These are phyloP conservation scores for Tuber borchii DNA, from an alignment of 495 filamentous ascomycete species.

Conservation along the genomic window DNA sequence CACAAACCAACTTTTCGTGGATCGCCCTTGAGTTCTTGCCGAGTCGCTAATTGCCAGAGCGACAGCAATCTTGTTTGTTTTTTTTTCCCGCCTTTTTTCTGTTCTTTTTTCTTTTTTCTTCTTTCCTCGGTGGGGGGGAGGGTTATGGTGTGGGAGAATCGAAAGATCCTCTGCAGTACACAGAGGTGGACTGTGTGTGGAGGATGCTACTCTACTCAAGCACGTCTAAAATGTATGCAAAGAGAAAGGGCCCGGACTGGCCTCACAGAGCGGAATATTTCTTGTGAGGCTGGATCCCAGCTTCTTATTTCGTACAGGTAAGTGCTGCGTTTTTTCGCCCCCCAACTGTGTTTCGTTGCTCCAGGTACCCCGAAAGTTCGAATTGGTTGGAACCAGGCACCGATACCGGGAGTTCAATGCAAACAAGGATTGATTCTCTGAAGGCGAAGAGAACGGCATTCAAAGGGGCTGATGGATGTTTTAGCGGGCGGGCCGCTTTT, in stretches of 20 bases:
- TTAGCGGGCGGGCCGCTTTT: slow-evolving; percentile 25
- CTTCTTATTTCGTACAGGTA: slow-evolving; percentile 6
- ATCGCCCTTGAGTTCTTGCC: slow-evolving; percentile 18
- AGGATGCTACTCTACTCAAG: slow-evolving; percentile 7
- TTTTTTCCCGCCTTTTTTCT: not conserved
- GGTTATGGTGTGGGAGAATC: not conserved
- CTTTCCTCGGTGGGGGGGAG: not conserved
- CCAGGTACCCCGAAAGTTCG: not conserved
- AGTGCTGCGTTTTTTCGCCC: not conserved
- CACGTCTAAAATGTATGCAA: slow-evolving; percentile 13
- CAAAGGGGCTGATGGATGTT: slow-evolving; percentile 8
- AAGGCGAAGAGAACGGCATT: not conserved
- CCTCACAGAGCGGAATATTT: slow-evolving; percentile 19
- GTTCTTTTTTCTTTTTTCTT: not conserved
- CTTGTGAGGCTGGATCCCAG: slow-evolving; percentile 18
- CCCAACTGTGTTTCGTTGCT: slow-evolving; percentile 3
- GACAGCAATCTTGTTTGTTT: slow-evolving; percentile 3
- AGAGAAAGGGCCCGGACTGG: slow-evolving; percentile 14
- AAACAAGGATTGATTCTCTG: slow-evolving; percentile 20
- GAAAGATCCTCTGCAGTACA: not conserved
- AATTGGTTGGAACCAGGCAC: slow-evolving; percentile 21
- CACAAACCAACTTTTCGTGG: slow-evolving; percentile 14
- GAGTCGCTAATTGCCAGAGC: slow-evolving; percentile 9
- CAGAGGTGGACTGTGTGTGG: slow-evolving; percentile 14
- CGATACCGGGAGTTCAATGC: slow-evolving; percentile 17